Conservation (phyloP, 768 basidiomycete species). For the Phaffia tasmanica region DNA sequence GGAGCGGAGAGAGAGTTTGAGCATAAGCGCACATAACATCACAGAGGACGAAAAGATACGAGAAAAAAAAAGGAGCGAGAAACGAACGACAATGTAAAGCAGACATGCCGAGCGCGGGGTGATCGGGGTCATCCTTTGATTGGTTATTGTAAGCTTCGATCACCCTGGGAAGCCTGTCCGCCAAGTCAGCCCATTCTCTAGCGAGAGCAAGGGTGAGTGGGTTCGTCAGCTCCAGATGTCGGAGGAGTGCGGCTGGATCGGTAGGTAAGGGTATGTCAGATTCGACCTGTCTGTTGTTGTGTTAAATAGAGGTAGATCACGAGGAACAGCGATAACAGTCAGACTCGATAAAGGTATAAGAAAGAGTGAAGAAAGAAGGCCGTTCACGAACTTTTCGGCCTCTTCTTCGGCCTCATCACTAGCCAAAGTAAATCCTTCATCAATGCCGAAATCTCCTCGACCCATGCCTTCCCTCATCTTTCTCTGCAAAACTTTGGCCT, state of each 20-base stretch:
- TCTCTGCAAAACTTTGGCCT: constrained; percentile 64
- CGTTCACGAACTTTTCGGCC: constrained; percentile 22
- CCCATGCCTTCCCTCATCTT: constrained; percentile 60
- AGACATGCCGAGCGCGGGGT: constrained; percentile 56
- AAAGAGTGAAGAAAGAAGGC: not conserved
- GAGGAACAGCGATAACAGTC: no score
- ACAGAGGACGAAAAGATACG: not conserved
- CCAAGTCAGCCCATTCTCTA: constrained; percentile 70
- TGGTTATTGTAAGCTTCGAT: constrained; percentile 45
- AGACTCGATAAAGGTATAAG: no score
- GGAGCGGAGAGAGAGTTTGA: not conserved
- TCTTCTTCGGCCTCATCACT: constrained; percentile 37
- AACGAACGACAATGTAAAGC: constrained; percentile 80
- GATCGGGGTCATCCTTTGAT: constrained; percentile 43
- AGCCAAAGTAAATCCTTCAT: constrained; percentile 30
- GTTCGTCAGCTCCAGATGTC: constrained; percentile 59
- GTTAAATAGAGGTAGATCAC: not conserved
- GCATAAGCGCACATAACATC: constrained; percentile 3
- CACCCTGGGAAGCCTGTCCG: constrained; percentile 46
- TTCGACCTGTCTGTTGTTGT: constrained; percentile 6
- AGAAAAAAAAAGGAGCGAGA: not conserved
- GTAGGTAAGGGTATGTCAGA: constrained; percentile 11
- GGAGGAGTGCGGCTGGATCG: constrained; percentile 42
- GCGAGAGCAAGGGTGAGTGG: constrained; percentile 71
- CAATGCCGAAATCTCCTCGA: constrained; percentile 77